A percentile compares a stretch with the other conserved stretches of the same genome.
Evolutionary conservation across 2,329 filamentous ascomycete genomes (phyloP).

Genomic region (Claviceps sp.): DNA sequence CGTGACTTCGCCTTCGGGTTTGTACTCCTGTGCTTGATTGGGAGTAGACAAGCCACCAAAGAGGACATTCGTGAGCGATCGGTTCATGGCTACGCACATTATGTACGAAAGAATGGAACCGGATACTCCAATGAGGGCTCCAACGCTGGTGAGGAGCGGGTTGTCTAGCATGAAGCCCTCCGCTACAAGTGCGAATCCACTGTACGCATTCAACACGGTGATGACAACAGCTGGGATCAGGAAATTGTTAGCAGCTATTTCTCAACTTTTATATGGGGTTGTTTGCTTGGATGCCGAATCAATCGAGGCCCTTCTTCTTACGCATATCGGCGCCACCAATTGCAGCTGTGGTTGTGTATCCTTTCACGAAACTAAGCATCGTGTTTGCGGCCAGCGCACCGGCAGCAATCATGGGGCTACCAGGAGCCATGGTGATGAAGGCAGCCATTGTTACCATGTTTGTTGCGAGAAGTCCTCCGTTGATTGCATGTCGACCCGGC

Average conservation of each 20-base stretch:
- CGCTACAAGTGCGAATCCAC: slow-evolving; percentile 77
- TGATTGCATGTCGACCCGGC: slow-evolving; percentile 63
- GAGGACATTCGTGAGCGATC: slow-evolving; percentile 75
- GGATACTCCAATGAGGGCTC: slow-evolving; percentile 75
- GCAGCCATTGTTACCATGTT: slow-evolving; percentile 76
- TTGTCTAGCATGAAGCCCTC: slow-evolving; percentile 91
- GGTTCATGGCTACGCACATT: slow-evolving; percentile 83
- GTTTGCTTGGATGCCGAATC: background rate
- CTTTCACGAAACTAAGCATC: slow-evolving; percentile 68
- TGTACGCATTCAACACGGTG: slow-evolving; percentile 82
- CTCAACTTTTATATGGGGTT: background rate
- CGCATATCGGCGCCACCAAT: slow-evolving; percentile 93
- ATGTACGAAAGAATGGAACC: slow-evolving; percentile 84
- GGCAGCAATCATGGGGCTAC: slow-evolving; percentile 65
- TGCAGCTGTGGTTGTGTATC: slow-evolving; percentile 74
- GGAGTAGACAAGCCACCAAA: slow-evolving; percentile 60
- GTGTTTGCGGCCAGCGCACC: slow-evolving; percentile 66
- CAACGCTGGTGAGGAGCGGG: slow-evolving; percentile 69
- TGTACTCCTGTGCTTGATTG: slow-evolving; percentile 45
- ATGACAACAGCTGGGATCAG: slow-evolving; percentile 54
- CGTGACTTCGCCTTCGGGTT: slow-evolving; percentile 68
- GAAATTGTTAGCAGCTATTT: slow-evolving; percentile 6
- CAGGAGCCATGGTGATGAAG: slow-evolving; percentile 71
- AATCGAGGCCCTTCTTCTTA: slow-evolving; percentile 13
- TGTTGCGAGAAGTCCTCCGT: slow-evolving; percentile 57